Percentiles rank a stretch among this genome's conserved stretches.
Evolutionary conservation across 306 rosid genomes (phyloP).

Genomic region (Acacia melanoxylon): DNA sequence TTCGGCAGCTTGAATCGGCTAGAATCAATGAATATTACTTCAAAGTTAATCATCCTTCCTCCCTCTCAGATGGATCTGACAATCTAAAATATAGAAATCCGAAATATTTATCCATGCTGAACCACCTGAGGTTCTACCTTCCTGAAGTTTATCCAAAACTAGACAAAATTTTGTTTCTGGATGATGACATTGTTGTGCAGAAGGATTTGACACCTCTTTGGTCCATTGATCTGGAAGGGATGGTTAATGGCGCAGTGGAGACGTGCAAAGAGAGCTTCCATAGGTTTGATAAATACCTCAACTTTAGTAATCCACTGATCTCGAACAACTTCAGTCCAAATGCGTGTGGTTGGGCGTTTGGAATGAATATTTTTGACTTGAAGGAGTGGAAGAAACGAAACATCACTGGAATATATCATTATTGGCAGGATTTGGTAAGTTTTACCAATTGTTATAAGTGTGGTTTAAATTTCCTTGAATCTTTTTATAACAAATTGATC

Average conservation of each 20-base stretch:
- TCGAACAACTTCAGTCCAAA: constrained; percentile 80
- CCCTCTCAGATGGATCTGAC: constrained; percentile 83
- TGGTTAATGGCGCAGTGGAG: constrained; percentile 99
- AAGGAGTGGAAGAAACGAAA: constrained; percentile 91
- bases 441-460: constrained; percentile 10
- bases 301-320: constrained; percentile 84
- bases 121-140: constrained; percentile 93
- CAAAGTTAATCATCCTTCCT: constrained; percentile 87
- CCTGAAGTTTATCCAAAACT: constrained; percentile 93
- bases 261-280: constrained; percentile 99
- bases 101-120: constrained; percentile 90
- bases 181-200: constrained; percentile 96
- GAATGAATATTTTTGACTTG: constrained; percentile 95
- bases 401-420: constrained; percentile 89
- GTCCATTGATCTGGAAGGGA: constrained; percentile 85
- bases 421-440: constrained; percentile 92
- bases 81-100: constrained; percentile 93
- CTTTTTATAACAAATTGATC: constrained; percentile 12
- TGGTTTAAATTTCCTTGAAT: background rate
- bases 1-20: constrained; percentile 92
- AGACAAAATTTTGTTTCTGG: constrained; percentile 88
- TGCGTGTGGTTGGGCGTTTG: constrained; percentile 99
- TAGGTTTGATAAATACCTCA: constrained; percentile 95
- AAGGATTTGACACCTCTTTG: constrained; percentile 90
- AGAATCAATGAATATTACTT: constrained; percentile 93